Evolutionary conservation across 1,284 basidiomycete species (phyloP).

Genomic region (Termitomyces sp.): DNA sequence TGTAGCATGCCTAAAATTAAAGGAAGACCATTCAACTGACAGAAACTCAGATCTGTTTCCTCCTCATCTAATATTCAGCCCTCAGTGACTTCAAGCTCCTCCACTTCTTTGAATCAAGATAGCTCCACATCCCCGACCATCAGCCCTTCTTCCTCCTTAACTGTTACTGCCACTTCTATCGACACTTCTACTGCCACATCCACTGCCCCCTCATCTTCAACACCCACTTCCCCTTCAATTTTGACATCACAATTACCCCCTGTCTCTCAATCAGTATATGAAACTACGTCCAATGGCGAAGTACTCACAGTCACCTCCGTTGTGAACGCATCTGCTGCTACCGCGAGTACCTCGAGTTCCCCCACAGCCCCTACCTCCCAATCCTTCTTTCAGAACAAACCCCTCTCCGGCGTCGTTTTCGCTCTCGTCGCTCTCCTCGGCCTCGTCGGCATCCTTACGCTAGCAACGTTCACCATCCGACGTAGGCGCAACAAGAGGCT

Average conservation of each 20-base stretch:
- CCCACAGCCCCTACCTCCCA: conserved; percentile 16
- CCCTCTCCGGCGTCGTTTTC: conserved; percentile 56
- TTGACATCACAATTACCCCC: conserved; percentile 8
- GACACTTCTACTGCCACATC: neutral
- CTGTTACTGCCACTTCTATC: neutral
- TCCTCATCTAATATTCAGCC: neutral
- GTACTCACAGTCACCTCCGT: conserved; percentile 24
- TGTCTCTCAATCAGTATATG: conserved; percentile 13
- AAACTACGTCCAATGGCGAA: conserved; percentile 18
- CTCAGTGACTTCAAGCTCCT: neutral
- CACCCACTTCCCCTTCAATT: neutral
- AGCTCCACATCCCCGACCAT: neutral
- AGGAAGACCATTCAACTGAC: neutral
- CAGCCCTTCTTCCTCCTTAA: neutral
- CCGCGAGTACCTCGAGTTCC: conserved; percentile 16
- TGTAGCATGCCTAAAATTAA: neutral
- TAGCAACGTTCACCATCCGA: conserved; percentile 44
- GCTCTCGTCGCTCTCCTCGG: conserved; percentile 45
- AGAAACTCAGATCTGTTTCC: neutral
- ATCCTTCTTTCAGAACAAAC: conserved; percentile 59
- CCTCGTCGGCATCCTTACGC: conserved; percentile 42
- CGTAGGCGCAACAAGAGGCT: conserved; percentile 42
- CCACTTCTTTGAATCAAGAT: neutral
- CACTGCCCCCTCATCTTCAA: neutral
- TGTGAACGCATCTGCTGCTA: conserved; percentile 18